Evolutionary conservation across 176 grass and related monocot genomes (phyloP).

Genomic region (Triticum timopheevii): DNA sequence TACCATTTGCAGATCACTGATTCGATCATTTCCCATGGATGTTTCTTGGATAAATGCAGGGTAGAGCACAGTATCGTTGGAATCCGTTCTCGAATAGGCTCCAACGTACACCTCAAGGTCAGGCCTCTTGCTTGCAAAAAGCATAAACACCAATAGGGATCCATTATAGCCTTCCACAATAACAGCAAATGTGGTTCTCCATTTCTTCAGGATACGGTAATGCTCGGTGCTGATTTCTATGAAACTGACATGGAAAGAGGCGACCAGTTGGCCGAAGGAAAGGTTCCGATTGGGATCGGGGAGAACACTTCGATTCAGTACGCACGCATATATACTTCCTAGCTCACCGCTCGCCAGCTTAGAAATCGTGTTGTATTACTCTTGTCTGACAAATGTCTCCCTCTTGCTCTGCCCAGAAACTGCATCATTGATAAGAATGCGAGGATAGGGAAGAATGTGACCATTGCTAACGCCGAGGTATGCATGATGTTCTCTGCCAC

Average conservation of each 20-base stretch:
- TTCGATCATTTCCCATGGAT: slow-evolving; percentile 92
- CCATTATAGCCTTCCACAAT: not conserved
- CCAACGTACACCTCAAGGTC: slow-evolving; percentile 82
- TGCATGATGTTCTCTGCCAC: slow-evolving; percentile 20
- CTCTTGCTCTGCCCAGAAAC: slow-evolving; percentile 45
- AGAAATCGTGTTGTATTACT: not conserved
- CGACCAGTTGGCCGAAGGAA: slow-evolving; percentile 56
- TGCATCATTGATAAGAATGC: slow-evolving; percentile 96
- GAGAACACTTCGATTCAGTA: slow-evolving; percentile 88
- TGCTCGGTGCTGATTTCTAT: slow-evolving; percentile 91
- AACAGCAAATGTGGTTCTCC: not conserved
- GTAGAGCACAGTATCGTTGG: slow-evolving; percentile 80
- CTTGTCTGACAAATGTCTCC: slow-evolving; percentile 2
- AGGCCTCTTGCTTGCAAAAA: slow-evolving; percentile 1
- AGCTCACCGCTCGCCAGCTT: not conserved
- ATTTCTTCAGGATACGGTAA: slow-evolving; percentile 68
- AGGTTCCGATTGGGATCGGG: slow-evolving; percentile 82
- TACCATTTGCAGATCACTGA: slow-evolving; percentile 58
- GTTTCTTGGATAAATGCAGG: slow-evolving; percentile 71
- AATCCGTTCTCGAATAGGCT: slow-evolving; percentile 67
- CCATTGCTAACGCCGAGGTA: slow-evolving; percentile 75
- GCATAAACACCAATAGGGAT: not conserved
- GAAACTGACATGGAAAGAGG: slow-evolving; percentile 75
- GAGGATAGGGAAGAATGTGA: slow-evolving; percentile 80
- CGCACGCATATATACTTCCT: slow-evolving; percentile 12